Evolutionary conservation across 2,329 filamentous ascomycete genomes (phyloP), one percentile per base, ranked within the genome.

Genomic region (Colletotrichum tofieldiae): DNA sequence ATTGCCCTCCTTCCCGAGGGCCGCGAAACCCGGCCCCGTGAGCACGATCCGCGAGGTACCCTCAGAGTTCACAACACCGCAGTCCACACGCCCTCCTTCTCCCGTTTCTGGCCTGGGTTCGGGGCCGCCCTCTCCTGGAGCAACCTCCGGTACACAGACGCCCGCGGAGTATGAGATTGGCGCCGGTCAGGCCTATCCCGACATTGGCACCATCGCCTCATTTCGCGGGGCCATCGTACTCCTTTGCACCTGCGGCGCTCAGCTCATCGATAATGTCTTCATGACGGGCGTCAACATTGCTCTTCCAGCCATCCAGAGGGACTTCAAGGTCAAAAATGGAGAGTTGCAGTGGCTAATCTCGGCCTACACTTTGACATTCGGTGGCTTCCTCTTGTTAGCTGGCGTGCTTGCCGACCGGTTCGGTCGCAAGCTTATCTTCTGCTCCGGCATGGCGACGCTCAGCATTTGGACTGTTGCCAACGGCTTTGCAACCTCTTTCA

Each of bases 261-360:
- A 71, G 43, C 23, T 61, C 2, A 56, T 67, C 16, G 68, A 71
- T 9, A 71, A 71, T n/a, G n/a, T 71, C 8, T 71, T 56, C 26
- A 67, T 71, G 56, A 69, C 68, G 20, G 64, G 49, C 2, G 56
- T 67, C 6, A 71, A 71, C 7, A 71, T 71, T 37, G 64, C 68
- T 4, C 64, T 71, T 6, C 68, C 68, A 16, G 64, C 68, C 26
- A 67, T 71, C 12, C 68, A 71, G 51, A 41, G 29, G 3, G 68
- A 71, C 35, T 71, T 71, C 14, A 32, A 62, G 5, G 64, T 71
- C 0, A 71, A 71, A 26, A 67, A 16, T 23, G 51, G 49, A 1
- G 68, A 71, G 49, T 16, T 71, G 18, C 68, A 71, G 43, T 71
- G 68, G 68, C 51, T 71, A 12, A 71, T 71, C 26, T 71, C 68